phyloP scores from a whole-genome alignment of 306 rosid genomes.

The Cucumis melo region DNA sequence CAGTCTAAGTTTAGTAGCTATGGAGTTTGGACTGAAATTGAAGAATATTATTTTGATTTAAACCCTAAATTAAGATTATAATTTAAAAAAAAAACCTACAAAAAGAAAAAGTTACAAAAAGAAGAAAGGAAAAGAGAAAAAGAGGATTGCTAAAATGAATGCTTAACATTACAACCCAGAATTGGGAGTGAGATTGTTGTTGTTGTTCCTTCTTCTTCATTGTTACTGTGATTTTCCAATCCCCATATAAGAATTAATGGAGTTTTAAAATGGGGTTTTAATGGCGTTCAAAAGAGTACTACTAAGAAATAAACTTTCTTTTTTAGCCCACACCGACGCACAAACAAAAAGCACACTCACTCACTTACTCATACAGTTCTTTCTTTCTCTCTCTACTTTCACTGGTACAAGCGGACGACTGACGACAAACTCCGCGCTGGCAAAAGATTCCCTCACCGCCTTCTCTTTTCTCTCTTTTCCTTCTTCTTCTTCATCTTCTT shows the following conservation, averaged over 20 bases:
- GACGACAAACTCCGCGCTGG: constrained; percentile 85
- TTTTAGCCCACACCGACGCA: constrained; percentile 19
- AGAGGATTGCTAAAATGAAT: not conserved
- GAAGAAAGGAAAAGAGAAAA: not conserved
- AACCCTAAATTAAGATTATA: not conserved
- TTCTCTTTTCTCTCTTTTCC: not conserved
- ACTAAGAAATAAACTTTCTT: not conserved
- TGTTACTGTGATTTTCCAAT: not conserved
- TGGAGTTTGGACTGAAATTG: not conserved
- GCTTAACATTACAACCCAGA: not conserved
- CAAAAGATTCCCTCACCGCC: constrained; percentile 58
- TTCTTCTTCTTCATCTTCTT: not conserved
- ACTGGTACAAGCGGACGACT: constrained; percentile 58
- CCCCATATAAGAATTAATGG: not conserved
- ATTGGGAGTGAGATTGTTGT: not conserved
- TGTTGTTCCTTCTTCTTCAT: not conserved
- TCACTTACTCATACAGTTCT: not conserved
- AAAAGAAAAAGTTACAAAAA: not conserved
- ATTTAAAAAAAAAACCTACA: not conserved
- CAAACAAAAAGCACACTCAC: constrained; percentile 8
- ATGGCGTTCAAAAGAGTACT: not conserved
- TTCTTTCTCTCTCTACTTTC: constrained; percentile 11
- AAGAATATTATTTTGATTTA: constrained; percentile 2
- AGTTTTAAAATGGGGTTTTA: not conserved
- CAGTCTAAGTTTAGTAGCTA: not conserved